Percentiles rank a stretch among this genome's conserved stretches.
Conservation (phyloP, 257 asterid genomes). For the Capsicum pubescens region DNA sequence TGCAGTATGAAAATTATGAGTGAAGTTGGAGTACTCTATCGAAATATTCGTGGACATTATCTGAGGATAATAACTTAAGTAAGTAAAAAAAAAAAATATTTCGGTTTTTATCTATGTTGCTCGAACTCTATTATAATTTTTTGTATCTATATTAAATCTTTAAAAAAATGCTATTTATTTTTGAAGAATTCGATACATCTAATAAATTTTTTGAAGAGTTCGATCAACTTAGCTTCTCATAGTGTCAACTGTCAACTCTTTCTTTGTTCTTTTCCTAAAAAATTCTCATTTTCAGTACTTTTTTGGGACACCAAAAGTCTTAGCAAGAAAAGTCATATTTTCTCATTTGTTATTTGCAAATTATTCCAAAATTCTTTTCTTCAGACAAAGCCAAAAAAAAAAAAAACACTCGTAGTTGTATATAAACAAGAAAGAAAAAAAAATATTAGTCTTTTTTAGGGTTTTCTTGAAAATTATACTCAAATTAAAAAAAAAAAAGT, state of each 20-base stretch:
- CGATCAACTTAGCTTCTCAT: not conserved
- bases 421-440: not conserved
- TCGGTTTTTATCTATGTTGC: not conserved
- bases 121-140: too few species aligned
- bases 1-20: conserved; percentile 22
- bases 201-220: too few species aligned
- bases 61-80: not conserved
- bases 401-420: not conserved
- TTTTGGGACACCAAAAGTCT: conserved; percentile 22
- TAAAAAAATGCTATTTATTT: too few species aligned
- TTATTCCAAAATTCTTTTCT: conserved; percentile 20
- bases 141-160: too few species aligned
- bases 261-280: not conserved
- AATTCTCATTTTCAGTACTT: not conserved
- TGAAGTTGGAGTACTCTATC: not conserved
- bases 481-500: not conserved
- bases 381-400: conserved; percentile 29
- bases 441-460: not conserved
- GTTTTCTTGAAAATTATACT: too few species aligned
- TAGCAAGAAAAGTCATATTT: conserved; percentile 29
- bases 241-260: not conserved
- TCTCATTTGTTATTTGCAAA: conserved; percentile 41
- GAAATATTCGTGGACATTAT: conserved; percentile 20
- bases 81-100: not conserved
- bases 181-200: too few species aligned